phyloP scores from a whole-genome alignment of 2,329 filamentous ascomycete genomes.

The Tolypocladium endophyticum region DNA sequence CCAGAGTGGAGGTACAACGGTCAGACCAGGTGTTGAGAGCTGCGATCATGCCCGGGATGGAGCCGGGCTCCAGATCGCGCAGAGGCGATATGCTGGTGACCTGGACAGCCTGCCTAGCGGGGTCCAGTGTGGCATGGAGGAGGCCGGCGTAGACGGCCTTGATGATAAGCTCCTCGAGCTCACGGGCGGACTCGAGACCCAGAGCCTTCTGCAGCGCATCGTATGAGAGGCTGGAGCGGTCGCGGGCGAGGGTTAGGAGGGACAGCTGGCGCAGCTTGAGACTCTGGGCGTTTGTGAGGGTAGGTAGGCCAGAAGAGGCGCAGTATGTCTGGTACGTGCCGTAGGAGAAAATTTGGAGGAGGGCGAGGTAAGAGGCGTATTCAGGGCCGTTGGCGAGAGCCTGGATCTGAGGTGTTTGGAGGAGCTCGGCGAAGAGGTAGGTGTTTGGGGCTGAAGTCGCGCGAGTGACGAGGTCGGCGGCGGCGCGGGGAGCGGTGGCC shows the following conservation, averaged over 20 bases:
- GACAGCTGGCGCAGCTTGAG: constrained; percentile 87
- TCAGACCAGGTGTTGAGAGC: constrained; percentile 65
- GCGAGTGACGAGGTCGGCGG: constrained; percentile 75
- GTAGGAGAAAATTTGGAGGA: constrained; percentile 85
- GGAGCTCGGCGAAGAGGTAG: constrained; percentile 89
- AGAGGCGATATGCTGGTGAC: constrained; percentile 75
- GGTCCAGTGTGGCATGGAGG: constrained; percentile 73
- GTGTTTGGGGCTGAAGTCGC: constrained; percentile 85
- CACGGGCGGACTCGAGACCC: constrained; percentile 52
- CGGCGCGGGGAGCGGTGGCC: constrained; percentile 71
- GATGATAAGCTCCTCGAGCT: constrained; percentile 80
- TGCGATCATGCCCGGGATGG: constrained; percentile 56
- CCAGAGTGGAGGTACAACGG: constrained; percentile 66
- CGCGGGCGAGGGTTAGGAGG: constrained; percentile 68
- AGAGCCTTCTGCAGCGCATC: constrained; percentile 54
- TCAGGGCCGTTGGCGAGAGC: constrained; percentile 53
- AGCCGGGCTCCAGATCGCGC: constrained; percentile 70
- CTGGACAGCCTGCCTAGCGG: constrained; percentile 60
- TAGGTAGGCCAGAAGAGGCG: constrained; percentile 45
- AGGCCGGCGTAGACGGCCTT: constrained; percentile 80
- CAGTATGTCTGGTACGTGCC: constrained; percentile 75
- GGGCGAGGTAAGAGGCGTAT: constrained; percentile 50
- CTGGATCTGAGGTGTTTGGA: constrained; percentile 70
- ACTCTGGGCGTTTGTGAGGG: constrained; percentile 60
- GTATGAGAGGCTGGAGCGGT: constrained; percentile 63